Base-by-base conservation (phyloP, 176 grass and related monocot genomes). In the Cocos nucifera region DNA sequence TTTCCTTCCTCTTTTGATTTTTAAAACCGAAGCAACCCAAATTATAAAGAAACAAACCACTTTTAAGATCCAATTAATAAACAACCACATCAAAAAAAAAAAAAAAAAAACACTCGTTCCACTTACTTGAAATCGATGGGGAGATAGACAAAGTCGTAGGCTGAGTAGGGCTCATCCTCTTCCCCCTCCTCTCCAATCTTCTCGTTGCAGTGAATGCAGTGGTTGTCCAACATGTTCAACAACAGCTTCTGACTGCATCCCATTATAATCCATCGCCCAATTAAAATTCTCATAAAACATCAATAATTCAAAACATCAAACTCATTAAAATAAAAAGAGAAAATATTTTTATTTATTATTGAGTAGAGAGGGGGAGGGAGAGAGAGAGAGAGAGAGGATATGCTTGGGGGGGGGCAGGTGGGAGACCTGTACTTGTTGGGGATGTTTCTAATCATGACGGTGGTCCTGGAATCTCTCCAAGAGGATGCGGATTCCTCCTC, bases 51-150 rank as follows among this genome's bases (percentile, higher is more conserved):
- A 30, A 30, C 28, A 30, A 5, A 30, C 35, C 9, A 39, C 35
- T 9, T 39, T 44, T 44, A 44, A 14, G 1, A 44, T 44, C 35
- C 12, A 44, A 44, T 44, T 44, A 14, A 30, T 6, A 30, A 30
- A 30, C 28, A 30, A 6, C 5, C 49, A 12, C 44, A 25, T 39
- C 23, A 23, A 23, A 63, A 16, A 51, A 67, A 61, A 51, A 67
- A 58, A 23, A 57, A 67, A 51, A 21, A 52, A 50, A 39, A 58
- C 59, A 32, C 29, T 49, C 32, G 28, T 32, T 60, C 39, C 18
- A 87, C 92, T 89, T 77, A 98, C 94, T 82, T 98, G 94, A 98
- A 98, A 89, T 98, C 94, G 28, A 98, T 98, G 62, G 94, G 94
- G n/a, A 98, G 94, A 64, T 98, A 98, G 77, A 93, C 76, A 57